These are phyloP conservation scores for Verticillium albo-atrum DNA, from an alignment of 2,329 filamentous ascomycete species.

Conservation along the genomic window DNA sequence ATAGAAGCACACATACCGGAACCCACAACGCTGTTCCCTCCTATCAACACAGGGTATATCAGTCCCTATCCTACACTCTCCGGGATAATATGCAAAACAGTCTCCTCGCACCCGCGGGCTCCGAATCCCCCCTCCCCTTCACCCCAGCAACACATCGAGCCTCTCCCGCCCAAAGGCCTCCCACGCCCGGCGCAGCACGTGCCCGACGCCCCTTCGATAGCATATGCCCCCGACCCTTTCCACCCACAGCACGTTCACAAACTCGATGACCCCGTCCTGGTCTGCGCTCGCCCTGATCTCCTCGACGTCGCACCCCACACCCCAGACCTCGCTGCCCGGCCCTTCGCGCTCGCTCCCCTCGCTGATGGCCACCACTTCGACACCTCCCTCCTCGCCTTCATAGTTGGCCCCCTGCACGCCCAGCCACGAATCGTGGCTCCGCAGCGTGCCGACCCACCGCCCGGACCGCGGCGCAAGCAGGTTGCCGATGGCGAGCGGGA, in stretches of 20 bases:
- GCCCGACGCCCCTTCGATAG: conserved; percentile 36
- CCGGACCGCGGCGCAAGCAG: conserved; percentile 28
- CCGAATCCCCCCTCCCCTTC: neutral
- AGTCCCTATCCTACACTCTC: neutral
- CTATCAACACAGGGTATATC: neutral
- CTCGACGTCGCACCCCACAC: conserved; percentile 20
- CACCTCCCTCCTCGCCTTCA: conserved; percentile 29
- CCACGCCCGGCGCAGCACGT: conserved; percentile 36
- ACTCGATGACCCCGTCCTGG: conserved; percentile 35
- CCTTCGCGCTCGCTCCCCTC: conserved; percentile 29
- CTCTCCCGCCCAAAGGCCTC: conserved; percentile 33
- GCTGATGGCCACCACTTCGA: conserved; percentile 39
- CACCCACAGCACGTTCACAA: conserved; percentile 42
- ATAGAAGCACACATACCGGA: neutral
- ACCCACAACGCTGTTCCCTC: neutral
- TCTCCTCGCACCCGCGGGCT: neutral
- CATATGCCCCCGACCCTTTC: conserved; percentile 38
- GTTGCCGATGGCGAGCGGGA: conserved; percentile 37
- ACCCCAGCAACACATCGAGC: conserved; percentile 36
- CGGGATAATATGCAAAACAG: neutral
- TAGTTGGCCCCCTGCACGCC: conserved; percentile 42
- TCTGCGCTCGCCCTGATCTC: conserved; percentile 36
- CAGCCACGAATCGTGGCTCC: conserved; percentile 40
- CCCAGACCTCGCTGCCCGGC: conserved; percentile 9
- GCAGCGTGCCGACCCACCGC: conserved; percentile 36